A percentile compares a stretch with the other conserved stretches of the same genome.
These are phyloP conservation scores for Ceratocystiopsis sp. DNA, from an alignment of 2,329 filamentous ascomycete genomes.

Conservation along the genomic window DNA sequence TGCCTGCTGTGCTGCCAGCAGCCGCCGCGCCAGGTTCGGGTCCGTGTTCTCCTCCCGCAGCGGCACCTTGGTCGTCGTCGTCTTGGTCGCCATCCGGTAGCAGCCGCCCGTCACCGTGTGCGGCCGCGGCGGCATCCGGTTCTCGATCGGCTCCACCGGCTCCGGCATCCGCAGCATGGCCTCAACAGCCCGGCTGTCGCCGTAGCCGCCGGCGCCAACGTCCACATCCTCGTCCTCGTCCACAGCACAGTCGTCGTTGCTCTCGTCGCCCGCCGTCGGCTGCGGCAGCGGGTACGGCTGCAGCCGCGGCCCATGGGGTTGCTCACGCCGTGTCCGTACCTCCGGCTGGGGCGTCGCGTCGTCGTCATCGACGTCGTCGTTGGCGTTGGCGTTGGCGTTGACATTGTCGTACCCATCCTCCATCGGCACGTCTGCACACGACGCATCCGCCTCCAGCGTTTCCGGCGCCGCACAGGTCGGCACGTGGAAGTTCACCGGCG, in stretches of 20 bases:
- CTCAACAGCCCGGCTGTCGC: too few species aligned
- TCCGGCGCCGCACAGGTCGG: conserved; percentile 14
- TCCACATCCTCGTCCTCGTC: too few species aligned
- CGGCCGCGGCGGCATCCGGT: conserved; percentile 15
- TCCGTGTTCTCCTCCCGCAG: conserved; percentile 28
- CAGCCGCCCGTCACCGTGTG: conserved; percentile 25
- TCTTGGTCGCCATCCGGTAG: conserved; percentile 26
- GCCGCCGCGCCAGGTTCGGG: conserved; percentile 26
- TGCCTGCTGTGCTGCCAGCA: conserved; percentile 21
- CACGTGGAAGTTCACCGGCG: conserved; percentile 20
- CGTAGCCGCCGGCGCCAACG: too few species aligned
- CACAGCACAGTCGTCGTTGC: too few species aligned
- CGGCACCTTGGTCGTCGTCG: conserved; percentile 33
- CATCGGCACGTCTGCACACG: not conserved
- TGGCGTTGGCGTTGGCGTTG: not conserved
- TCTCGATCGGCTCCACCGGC: too few species aligned
- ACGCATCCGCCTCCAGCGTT: too few species aligned
- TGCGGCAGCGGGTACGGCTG: too few species aligned
- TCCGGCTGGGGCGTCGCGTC: not conserved
- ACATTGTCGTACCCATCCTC: not conserved
- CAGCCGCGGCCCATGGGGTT: too few species aligned
- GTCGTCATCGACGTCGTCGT: not conserved
- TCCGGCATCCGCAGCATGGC: too few species aligned
- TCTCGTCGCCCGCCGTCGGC: too few species aligned
- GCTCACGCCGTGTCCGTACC: not conserved